Evolutionary conservation across 2,329 filamentous ascomycete genomes (phyloP).

Genomic region (Monilinia fructigena): DNA sequence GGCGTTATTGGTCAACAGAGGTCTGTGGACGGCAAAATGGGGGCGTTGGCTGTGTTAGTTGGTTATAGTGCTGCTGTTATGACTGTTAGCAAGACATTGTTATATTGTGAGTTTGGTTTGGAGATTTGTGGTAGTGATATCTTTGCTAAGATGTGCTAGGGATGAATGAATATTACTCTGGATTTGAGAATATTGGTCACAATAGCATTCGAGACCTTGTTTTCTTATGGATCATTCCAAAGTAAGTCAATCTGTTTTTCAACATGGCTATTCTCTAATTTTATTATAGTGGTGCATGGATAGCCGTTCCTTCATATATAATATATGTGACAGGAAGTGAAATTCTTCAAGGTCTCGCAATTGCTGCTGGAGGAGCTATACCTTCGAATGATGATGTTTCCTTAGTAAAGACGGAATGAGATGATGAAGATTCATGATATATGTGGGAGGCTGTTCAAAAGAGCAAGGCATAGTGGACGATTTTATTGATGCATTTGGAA

Average conservation of each 20-base stretch:
- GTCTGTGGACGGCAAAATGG: slow-evolving; percentile 51
- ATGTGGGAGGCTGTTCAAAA: neutral
- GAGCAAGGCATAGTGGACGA: too few species aligned
- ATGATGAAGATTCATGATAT: neutral
- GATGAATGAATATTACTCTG: slow-evolving; percentile 60
- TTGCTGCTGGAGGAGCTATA: slow-evolving; percentile 41
- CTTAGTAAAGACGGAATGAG: slow-evolving; percentile 28
- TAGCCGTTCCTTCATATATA: slow-evolving; percentile 62
- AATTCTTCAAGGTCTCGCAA: slow-evolving; percentile 57
- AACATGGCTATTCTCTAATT: neutral
- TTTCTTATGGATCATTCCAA: slow-evolving; percentile 63
- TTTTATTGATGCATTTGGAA: too few species aligned
- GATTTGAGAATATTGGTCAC: slow-evolving; percentile 61
- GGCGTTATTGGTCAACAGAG: slow-evolving; percentile 50
- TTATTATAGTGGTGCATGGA: slow-evolving; percentile 56
- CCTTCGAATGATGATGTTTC: slow-evolving; percentile 31
- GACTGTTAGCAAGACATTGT: slow-evolving; percentile 65
- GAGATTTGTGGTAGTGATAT: neutral
- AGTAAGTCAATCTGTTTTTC: slow-evolving; percentile 49
- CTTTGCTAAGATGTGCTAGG: slow-evolving; percentile 42
- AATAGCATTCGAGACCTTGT: slow-evolving; percentile 55
- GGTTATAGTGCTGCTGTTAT: slow-evolving; percentile 59
- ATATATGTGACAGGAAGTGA: slow-evolving; percentile 59
- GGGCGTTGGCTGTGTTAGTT: slow-evolving; percentile 55
- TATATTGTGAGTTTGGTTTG: slow-evolving; percentile 57